A percentile compares a stretch with the other conserved stretches of the same genome.
These are phyloP conservation scores for Jamesozyma jinghongensis DNA, from an alignment of 805 yeast genomes.

Conservation along the genomic window DNA sequence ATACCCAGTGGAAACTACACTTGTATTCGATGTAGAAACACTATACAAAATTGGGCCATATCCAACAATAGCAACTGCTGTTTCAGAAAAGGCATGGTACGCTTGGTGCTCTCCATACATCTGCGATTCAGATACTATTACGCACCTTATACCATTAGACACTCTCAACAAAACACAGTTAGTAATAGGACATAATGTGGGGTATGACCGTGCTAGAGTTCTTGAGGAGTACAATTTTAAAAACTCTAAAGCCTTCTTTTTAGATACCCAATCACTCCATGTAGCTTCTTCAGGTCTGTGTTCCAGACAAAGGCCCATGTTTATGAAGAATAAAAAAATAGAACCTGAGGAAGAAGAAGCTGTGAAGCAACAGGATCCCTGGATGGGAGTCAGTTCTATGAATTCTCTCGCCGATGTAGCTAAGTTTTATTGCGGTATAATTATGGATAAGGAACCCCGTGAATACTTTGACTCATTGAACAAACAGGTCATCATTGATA, in stretches of 20 bases:
- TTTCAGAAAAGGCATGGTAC: slow-evolving; percentile 75
- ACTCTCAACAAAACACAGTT: slow-evolving; percentile 41
- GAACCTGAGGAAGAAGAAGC: slow-evolving; percentile 9
- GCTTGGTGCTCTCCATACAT: slow-evolving; percentile 89
- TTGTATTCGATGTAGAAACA: slow-evolving; percentile 87
- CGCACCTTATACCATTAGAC: slow-evolving; percentile 71
- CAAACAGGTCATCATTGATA: slow-evolving; percentile 42
- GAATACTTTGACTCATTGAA: slow-evolving; percentile 52
- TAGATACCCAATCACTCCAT: slow-evolving; percentile 92
- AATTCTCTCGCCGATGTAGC: slow-evolving; percentile 79
- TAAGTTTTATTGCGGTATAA: slow-evolving; percentile 60
- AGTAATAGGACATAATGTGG: slow-evolving; percentile 82
- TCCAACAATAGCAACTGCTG: slow-evolving; percentile 76
- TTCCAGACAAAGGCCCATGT: slow-evolving; percentile 77
- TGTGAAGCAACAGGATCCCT: slow-evolving; percentile 49
- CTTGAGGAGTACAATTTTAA: slow-evolving; percentile 69
- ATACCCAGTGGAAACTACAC: slow-evolving; percentile 59
- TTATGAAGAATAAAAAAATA: slow-evolving; percentile 48
- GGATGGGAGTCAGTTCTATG: slow-evolving; percentile 70
- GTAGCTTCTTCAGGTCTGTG: slow-evolving; percentile 88
- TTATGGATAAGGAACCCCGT: slow-evolving; percentile 57
- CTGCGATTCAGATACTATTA: slow-evolving; percentile 21
- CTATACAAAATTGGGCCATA: slow-evolving; percentile 65
- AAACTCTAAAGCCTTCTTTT: slow-evolving; percentile 61
- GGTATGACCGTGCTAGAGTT: slow-evolving; percentile 83